Evolutionary conservation across 768 basidiomycete species (phyloP), one percentile per base, ranked within the genome.

Genomic region (Mycena indigotica): DNA sequence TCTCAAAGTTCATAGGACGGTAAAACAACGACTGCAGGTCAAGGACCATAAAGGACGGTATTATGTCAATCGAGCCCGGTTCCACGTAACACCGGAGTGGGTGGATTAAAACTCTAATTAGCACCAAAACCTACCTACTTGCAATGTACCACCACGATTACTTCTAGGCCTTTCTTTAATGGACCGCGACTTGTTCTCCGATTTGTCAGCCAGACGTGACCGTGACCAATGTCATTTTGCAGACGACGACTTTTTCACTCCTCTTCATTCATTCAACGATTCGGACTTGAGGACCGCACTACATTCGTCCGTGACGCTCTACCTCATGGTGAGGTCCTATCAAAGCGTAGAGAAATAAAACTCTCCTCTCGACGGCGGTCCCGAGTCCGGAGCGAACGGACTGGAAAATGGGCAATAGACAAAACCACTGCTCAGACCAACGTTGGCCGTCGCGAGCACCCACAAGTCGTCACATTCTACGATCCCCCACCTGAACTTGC

Each of bases 11-110:
- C 83, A 84, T 61, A 67, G 82, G 29, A 80, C 74, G 50, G 83
- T 85, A 25, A 75, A 76, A 67, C 67, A 80, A 57, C 74, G 86
- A 56, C 80, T 83, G 77, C 80, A 83, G 32, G 82, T 84, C 0
- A 74, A 77, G n/a, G 65, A 72, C 48, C 70, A 52, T 26, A 67
- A 64, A 48, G 73, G 75, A 2, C 70, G 71, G 53, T 28, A 3
- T 48, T 62, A 62, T 24, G 23, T 52, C 39, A 57, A 62, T 45
- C 56, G 57, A 46, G 61, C 61, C 6, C 50, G n/a, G 2, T 62
- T 62, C 50, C 53, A 55, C 21, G 15, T 2, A n/a, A 57, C 52
- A 32, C 61, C 61, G 2, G 35, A 58, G 28, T 62, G 53, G 53
- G 57, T 62, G 19, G 56, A 58, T 55, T 62, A 51, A 58, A 13